These are phyloP conservation scores for Kernera saxatilis DNA, from an alignment of 345 rosid genomes.

Conservation along the genomic window DNA sequence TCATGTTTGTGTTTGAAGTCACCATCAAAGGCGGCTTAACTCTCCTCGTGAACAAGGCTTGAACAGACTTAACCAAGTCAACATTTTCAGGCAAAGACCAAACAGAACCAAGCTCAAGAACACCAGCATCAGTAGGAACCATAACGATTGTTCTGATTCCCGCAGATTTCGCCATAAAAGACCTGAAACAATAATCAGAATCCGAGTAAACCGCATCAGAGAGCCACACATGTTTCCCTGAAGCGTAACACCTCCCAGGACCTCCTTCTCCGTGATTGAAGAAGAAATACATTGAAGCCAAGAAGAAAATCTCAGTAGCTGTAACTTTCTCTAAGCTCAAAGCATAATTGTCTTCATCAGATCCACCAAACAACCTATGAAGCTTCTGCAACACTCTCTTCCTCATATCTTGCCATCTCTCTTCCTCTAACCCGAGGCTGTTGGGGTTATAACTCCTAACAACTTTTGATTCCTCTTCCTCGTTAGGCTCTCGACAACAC, in stretches of 20 bases:
- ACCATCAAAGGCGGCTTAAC: neutral
- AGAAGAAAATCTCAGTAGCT: constrained; percentile 85
- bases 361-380: constrained; percentile 76
- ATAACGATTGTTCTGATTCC: constrained; percentile 77
- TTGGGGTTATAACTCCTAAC: constrained; percentile 30
- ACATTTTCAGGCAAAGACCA: constrained; percentile 66
- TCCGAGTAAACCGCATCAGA: constrained; percentile 41
- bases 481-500: constrained; percentile 81
- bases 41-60: constrained; percentile 45
- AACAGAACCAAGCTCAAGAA: constrained; percentile 93
- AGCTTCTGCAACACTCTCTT: constrained; percentile 82
- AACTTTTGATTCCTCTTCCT: constrained; percentile 63
- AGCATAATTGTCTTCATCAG: constrained; percentile 84
- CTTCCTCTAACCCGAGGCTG: constrained; percentile 38
- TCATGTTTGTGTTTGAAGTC: neutral
- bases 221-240: constrained; percentile 75
- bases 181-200: constrained; percentile 79
- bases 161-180: constrained; percentile 72
- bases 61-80: constrained; percentile 50
- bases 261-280: constrained; percentile 88
- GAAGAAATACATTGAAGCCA: constrained; percentile 97
- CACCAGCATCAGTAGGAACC: constrained; percentile 86
- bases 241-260: constrained; percentile 78
- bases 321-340: constrained; percentile 83
- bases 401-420: constrained; percentile 72